Evolutionary conservation across 305 asterid species (phyloP), one percentile per base, ranked within the genome.

Genomic region (Fraxinus albicans): DNA sequence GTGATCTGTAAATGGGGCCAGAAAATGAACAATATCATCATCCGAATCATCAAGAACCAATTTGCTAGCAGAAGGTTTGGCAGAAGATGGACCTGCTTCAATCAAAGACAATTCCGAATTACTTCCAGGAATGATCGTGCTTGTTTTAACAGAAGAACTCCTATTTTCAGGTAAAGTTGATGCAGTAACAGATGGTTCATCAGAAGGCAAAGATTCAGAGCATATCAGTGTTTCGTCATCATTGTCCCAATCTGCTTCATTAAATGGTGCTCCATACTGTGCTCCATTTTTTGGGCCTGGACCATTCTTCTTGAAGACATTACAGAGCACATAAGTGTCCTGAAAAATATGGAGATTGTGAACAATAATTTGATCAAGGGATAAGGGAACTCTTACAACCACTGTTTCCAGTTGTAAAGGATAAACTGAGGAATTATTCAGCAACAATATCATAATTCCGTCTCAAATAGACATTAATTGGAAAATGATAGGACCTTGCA

Each of bases 201-300:
- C 80, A 67, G 79, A 31, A 8, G 65, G 74, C 8, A 84, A 13
- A 47, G 87, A 75, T 53, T 79, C 81, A 80, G 88, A 88, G 55
- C 50, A 83, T 38, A 70, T 84, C 80, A 15, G 77, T 72, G 44
- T 34, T 12, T 33, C 63, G 0, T 86, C 89, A 65, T 88, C 93
- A 74, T 89, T 91, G 70, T 87, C 80, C 99, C 99, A 96, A 13
- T 96, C 99, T 58, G 89, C 97, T 90, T 92, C 98, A 8, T 86
- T 81, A 82, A 94, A 96, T 6, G 98, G 99, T 73, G 97, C 98
- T 10, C 99, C 99, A 85, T 96, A 96, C 58, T 91, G 98, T 4
- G 99, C 97, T 78, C 99, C 97, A 87, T 90, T 91, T 85, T 89
- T 91, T 4, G 99, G 98, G 70, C 98, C 99, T 15, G 81, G 88